Conservation (phyloP, 139 green algal genomes). For the Pycnococcus provasolii region DNA sequence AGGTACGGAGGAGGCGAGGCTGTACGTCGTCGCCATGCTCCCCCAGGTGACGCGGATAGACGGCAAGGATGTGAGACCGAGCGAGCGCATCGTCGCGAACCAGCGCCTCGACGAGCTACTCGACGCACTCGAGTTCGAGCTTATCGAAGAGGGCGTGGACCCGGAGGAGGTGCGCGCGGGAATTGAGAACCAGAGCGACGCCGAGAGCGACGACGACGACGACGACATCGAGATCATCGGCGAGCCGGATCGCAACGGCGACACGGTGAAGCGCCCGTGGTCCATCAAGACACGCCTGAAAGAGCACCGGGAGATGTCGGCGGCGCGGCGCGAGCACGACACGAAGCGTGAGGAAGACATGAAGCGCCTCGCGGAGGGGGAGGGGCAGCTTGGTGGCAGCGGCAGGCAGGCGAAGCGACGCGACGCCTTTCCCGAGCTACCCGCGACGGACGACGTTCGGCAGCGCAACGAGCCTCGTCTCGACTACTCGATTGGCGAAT, state of each 20-base stretch:
- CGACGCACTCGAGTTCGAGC: slow-evolving; percentile 40
- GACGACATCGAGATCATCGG: background rate
- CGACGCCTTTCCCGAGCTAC: slow-evolving; percentile 23
- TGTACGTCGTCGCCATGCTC: slow-evolving; percentile 66
- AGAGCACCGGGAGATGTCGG: slow-evolving; percentile 48
- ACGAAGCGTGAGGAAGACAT: slow-evolving; percentile 23
- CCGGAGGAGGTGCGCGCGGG: slow-evolving; percentile 7
- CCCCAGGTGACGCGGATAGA: slow-evolving; percentile 57
- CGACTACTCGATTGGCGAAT: slow-evolving; percentile 22
- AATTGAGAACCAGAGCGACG: background rate
- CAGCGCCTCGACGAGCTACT: slow-evolving; percentile 37
- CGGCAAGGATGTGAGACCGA: slow-evolving; percentile 49
- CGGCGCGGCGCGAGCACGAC: slow-evolving; percentile 14
- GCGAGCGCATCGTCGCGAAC: slow-evolving; percentile 57
- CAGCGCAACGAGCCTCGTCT: slow-evolving; percentile 31
- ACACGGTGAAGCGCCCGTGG: slow-evolving; percentile 7
- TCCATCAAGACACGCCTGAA: slow-evolving; percentile 44
- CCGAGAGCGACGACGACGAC: slow-evolving; percentile 3
- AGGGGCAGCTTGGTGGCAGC: slow-evolving; percentile 13
- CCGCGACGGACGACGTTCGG: slow-evolving; percentile 24
- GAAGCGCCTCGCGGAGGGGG: slow-evolving; percentile 37
- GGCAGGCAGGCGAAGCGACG: slow-evolving; percentile 1
- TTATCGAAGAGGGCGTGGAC: slow-evolving; percentile 47
- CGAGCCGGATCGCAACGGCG: background rate
- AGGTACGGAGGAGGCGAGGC: background rate